These are phyloP conservation scores for Teratosphaeria pseudoeucalypti DNA, from an alignment of 2,329 filamentous ascomycete species.

Conservation along the genomic window DNA sequence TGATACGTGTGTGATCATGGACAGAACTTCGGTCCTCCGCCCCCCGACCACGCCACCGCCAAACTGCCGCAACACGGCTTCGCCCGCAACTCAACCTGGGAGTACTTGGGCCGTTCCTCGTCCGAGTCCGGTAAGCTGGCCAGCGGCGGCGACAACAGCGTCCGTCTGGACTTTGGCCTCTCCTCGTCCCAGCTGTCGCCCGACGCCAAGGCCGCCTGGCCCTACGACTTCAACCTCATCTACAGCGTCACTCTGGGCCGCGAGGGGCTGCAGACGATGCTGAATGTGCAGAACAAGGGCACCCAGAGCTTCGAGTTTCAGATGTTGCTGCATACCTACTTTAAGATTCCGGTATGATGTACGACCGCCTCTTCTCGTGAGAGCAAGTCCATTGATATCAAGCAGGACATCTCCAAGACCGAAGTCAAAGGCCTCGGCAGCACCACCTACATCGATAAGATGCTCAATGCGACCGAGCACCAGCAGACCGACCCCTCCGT, in stretches of 20 bases:
- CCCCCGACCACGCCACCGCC: slow-evolving; percentile 65
- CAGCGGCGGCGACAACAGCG: slow-evolving; percentile 48
- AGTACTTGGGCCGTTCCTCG: slow-evolving; percentile 84
- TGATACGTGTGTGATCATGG: not conserved
- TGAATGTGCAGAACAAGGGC: slow-evolving; percentile 85
- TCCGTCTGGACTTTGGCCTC: slow-evolving; percentile 94
- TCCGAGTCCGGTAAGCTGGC: slow-evolving; percentile 43
- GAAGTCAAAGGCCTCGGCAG: slow-evolving; percentile 65
- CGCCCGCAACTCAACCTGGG: slow-evolving; percentile 81
- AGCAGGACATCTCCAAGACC: slow-evolving; percentile 67
- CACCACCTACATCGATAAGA: slow-evolving; percentile 73
- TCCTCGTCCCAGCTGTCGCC: slow-evolving; percentile 61
- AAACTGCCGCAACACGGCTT: slow-evolving; percentile 88
- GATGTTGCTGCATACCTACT: slow-evolving; percentile 82
- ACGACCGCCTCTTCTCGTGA: too few relatives aligned
- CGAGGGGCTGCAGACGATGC: slow-evolving; percentile 64
- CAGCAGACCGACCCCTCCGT: slow-evolving; percentile 57
- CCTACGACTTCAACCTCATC: slow-evolving; percentile 75
- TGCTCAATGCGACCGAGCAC: slow-evolving; percentile 51
- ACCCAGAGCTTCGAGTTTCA: slow-evolving; percentile 79
- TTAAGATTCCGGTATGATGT: slow-evolving; percentile 48
- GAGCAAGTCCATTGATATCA: not conserved
- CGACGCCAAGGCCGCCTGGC: slow-evolving; percentile 64
- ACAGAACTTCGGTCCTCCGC: slow-evolving; percentile 74
- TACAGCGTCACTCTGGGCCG: slow-evolving; percentile 82